These are phyloP conservation scores for Fraxinus albicans DNA, from an alignment of 305 asterid genomes.

Conservation along the genomic window DNA sequence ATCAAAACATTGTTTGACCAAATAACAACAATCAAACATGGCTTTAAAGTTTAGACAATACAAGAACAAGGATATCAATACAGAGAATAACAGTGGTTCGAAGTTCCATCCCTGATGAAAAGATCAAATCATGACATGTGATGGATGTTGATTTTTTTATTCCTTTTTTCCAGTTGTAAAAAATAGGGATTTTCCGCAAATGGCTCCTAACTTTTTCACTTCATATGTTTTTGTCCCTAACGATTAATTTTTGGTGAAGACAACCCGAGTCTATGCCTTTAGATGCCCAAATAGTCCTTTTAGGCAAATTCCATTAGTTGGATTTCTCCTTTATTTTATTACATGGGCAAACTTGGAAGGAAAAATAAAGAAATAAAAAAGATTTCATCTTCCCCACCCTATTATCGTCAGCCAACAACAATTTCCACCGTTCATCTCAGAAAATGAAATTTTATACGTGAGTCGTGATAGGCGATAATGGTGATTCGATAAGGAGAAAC, in stretches of 20 bases:
- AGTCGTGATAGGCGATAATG: neutral
- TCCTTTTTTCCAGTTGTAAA: neutral
- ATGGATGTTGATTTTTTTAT: neutral
- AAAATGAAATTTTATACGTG: too few relatives aligned
- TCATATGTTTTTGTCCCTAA: neutral
- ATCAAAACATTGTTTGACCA: too few relatives aligned
- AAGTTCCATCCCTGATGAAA: neutral
- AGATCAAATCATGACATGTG: neutral
- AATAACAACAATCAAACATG: too few relatives aligned
- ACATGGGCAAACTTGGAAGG: neutral
- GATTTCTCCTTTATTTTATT: neutral
- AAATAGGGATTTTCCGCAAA: neutral
- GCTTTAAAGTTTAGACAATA: neutral
- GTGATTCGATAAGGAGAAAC: too few relatives aligned
- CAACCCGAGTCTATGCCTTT: neutral
- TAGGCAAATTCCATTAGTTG: neutral
- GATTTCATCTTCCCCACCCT: neutral
- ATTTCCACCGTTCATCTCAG: neutral
- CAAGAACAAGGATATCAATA: neutral
- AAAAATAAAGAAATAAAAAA: neutral
- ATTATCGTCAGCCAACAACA: neutral
- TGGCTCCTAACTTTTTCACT: neutral
- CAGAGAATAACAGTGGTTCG: neutral
- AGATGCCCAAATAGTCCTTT: neutral
- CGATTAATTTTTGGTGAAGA: neutral